These are phyloP conservation scores for Trifolium fragiferum DNA, from an alignment of 306 rosid species.

Conservation along the genomic window DNA sequence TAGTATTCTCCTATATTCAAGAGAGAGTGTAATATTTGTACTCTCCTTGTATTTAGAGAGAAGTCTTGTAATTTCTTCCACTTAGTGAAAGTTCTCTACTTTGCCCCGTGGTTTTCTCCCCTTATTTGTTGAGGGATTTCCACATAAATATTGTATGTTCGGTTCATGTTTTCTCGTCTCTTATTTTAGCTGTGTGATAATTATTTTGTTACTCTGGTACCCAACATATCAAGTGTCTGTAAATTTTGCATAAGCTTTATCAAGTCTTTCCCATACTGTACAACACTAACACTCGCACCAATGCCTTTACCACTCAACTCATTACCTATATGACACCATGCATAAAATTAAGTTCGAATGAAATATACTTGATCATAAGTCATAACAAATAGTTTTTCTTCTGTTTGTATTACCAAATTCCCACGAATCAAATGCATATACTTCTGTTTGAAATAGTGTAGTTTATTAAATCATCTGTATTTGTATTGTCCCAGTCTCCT, in stretches of 20 bases:
- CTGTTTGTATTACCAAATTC: conserved; percentile 77
- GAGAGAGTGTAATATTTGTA: no score
- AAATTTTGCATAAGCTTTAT: conserved; percentile 63
- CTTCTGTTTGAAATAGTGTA: conserved; percentile 70
- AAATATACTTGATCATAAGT: conserved; percentile 26
- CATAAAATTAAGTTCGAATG: conserved; percentile 37
- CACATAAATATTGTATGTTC: no score
- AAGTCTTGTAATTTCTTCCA: no score
- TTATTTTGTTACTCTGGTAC: no score
- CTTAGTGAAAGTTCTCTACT: no score
- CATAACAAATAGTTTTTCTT: conserved; percentile 33
- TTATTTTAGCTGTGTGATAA: no score
- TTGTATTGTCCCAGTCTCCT: conserved; percentile 86
- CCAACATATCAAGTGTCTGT: no score
- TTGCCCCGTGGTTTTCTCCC: no score
- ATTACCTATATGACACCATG: conserved; percentile 66
- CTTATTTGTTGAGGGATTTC: no score
- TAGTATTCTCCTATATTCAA: no score
- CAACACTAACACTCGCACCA: conserved; percentile 78
- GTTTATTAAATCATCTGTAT: conserved; percentile 67
- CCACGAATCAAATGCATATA: conserved; percentile 71
- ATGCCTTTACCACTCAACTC: conserved; percentile 88
- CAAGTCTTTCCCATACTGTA: conserved; percentile 86
- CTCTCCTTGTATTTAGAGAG: no score
- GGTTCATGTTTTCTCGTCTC: no score